Conservation (phyloP, 495 filamentous ascomycete genomes). For the Penicillium cataractarum region DNA sequence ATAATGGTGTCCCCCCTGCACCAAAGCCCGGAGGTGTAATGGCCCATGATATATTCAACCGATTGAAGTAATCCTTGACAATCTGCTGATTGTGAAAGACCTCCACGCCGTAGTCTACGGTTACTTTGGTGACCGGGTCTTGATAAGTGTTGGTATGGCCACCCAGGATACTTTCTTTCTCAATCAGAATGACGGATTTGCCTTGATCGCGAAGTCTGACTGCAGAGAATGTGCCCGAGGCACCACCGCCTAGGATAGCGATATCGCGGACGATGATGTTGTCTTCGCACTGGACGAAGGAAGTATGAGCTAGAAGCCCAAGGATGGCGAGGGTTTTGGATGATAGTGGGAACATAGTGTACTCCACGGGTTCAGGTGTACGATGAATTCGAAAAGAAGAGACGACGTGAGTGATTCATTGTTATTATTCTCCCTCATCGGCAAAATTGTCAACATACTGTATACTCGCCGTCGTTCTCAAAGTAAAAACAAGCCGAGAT, state of each 20-base stretch:
- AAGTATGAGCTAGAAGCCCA: conserved; percentile 8
- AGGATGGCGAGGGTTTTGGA: conserved; percentile 9
- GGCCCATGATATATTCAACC: conserved; percentile 34
- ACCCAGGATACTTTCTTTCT: conserved; percentile 45
- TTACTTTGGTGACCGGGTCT: conserved; percentile 41
- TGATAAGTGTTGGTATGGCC: conserved; percentile 52
- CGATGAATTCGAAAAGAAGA: neutral
- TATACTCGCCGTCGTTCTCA: neutral
- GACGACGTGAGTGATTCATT: neutral
- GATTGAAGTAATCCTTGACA: conserved; percentile 41
- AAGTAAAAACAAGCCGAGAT: neutral
- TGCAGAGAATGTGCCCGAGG: conserved; percentile 50
- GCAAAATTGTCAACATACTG: neutral
- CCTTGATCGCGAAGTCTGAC: conserved; percentile 43
- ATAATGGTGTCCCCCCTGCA: conserved; percentile 13
- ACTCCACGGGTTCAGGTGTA: neutral
- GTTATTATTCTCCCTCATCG: neutral
- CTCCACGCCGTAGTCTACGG: conserved; percentile 51
- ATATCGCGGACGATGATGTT: conserved; percentile 39
- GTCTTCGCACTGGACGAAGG: neutral
- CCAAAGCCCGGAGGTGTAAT: conserved; percentile 38
- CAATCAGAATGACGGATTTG: conserved; percentile 49
- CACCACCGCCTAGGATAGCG: conserved; percentile 54
- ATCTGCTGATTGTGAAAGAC: conserved; percentile 43
- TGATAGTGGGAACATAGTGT: neutral